Evolutionary conservation across 192 early-diverging fungal genomes (phyloP), one percentile per base, ranked within the genome.

Genomic region (Backusella parvicylindrica): DNA sequence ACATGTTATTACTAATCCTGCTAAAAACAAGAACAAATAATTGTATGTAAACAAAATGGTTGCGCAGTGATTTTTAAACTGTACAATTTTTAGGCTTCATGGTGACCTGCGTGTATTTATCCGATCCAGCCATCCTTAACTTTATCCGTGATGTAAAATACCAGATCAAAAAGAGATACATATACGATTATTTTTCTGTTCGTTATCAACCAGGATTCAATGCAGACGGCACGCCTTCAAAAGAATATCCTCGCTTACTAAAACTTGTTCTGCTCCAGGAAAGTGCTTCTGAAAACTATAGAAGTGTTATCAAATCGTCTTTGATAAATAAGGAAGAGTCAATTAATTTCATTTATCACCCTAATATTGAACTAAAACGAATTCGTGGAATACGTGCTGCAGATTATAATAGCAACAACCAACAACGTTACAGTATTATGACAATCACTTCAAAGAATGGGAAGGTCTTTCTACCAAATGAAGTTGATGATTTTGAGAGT

Each of bases 41-140:
- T 15, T 21, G 21, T 23, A 21, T 50, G 6, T 21, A 40, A 40
- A 16, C 3, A 47, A 47, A n/a, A 18, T 47, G 43, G 18, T 18
- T 18, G 18, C 0, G 5, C 5, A 47, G n/a, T 23, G 7, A 8
- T 23, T 56, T 26, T 56, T 56, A 56, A 56, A 56, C 53, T 56
- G 11, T 67, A 21, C 15, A 31, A 6, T 43, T 32, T 71, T 33
- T 71, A 72, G 71, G 72, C 12, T 41, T 73, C n/a, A 65, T 73
- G 72, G 56, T 65, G 13, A 73, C 60, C 40, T 41, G n/a, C n/a
- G 64, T 73, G 7, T 73, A 73, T 4, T 73, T 73, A n/a, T 47
- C 72, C 5, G 72, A 73, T 33, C 72, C 72, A n/a, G 72, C 56
- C 6, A 63, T 73, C 4, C 23, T 21, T 2, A 30, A 13, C 6